These are phyloP conservation scores for Ceratocystiopsis minuta DNA, from an alignment of 2,329 filamentous ascomycete species.

Conservation along the genomic window DNA sequence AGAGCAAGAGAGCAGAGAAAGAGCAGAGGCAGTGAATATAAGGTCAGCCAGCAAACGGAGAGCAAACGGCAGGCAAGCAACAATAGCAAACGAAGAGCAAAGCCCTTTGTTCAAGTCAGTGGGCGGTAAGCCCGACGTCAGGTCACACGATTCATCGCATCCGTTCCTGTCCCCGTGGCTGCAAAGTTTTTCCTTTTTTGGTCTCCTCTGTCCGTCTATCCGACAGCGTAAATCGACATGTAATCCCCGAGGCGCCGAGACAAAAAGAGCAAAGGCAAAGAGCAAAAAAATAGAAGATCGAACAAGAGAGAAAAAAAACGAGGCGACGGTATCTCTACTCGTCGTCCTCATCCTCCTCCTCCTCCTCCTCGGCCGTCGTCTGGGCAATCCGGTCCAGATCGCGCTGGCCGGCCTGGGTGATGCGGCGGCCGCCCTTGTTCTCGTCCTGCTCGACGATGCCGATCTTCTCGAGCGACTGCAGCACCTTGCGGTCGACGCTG, in stretches of 20 bases:
- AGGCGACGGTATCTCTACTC: conserved; percentile 29
- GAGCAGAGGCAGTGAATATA: no score
- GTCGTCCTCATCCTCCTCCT: conserved; percentile 39
- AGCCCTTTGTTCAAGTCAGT: no score
- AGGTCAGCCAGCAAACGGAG: background rate
- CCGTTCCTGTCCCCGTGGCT: no score
- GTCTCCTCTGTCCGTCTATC: background rate
- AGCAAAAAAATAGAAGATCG: no score
- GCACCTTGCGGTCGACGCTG: conserved; percentile 89
- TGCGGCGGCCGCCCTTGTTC: conserved; percentile 95
- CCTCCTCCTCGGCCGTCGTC: conserved; percentile 57
- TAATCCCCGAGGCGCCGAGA: no score
- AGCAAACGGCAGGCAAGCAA: background rate
- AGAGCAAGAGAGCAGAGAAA: background rate
- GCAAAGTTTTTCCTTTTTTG: conserved; percentile 2
- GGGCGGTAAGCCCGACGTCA: no score
- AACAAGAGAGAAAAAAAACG: background rate
- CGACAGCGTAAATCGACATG: no score
- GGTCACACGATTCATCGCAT: no score
- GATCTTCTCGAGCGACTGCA: conserved; percentile 98
- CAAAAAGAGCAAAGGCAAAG: no score
- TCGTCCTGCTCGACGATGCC: conserved; percentile 94
- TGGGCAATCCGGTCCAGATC: conserved; percentile 93
- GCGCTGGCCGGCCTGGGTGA: conserved; percentile 95
- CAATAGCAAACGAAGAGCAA: background rate